These are phyloP conservation scores for Daldinia concentrica DNA, from an alignment of 495 filamentous ascomycete species.

Conservation along the genomic window DNA sequence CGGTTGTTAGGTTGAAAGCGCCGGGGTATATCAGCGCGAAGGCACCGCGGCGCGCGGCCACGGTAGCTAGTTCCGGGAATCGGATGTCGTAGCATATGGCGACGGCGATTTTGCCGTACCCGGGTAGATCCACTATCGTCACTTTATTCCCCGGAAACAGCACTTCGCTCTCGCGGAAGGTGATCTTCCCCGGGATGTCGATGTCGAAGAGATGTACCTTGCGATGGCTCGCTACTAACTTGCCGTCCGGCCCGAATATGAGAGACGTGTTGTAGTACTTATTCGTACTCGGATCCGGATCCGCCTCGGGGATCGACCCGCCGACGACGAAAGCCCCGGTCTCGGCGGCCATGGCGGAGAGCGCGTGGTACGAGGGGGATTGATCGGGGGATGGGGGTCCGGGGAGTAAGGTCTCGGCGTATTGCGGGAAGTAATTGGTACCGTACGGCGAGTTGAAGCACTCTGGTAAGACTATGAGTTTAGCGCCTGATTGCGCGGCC, in stretches of 20 bases:
- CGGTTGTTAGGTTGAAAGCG: constrained; percentile 94
- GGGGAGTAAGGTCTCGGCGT: constrained; percentile 87
- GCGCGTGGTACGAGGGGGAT: constrained; percentile 84
- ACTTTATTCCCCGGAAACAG: constrained; percentile 82
- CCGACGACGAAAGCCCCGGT: constrained; percentile 82
- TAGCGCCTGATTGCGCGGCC: constrained; percentile 77
- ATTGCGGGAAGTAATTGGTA: constrained; percentile 86
- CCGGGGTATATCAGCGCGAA: constrained; percentile 92
- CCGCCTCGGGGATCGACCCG: constrained; percentile 90
- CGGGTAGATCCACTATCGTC: constrained; percentile 82
- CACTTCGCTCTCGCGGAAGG: constrained; percentile 89
- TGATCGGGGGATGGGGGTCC: constrained; percentile 75
- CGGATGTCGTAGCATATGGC: constrained; percentile 98
- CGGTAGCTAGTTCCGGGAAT: constrained; percentile 92
- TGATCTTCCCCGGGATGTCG: constrained; percentile 93
- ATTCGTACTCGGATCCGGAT: constrained; percentile 51
- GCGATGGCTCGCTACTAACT: constrained; percentile 84
- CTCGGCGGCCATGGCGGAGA: constrained; percentile 79
- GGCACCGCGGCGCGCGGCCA: constrained; percentile 76
- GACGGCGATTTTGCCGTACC: constrained; percentile 83
- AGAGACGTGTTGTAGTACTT: constrained; percentile 94
- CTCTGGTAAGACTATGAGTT: constrained; percentile 78
- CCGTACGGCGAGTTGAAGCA: constrained; percentile 99
- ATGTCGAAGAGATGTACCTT: constrained; percentile 99
- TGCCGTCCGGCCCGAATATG: constrained; percentile 78